Evolutionary conservation across 164 flowering plant genomes (phyloP).

Genomic region (Houttuynia cordata): DNA sequence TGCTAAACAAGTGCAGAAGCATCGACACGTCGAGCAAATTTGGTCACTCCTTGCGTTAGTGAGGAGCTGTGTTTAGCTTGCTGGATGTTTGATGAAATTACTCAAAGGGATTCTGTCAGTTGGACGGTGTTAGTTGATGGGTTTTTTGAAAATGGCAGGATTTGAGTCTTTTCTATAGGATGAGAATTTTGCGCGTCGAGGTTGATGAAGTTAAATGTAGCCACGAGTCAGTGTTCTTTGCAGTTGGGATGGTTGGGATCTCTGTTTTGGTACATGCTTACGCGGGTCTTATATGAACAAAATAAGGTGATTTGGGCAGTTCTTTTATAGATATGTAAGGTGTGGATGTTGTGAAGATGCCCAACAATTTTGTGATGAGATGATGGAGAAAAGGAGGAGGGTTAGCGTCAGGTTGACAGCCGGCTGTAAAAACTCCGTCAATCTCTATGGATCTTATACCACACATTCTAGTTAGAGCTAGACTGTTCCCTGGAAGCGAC

Average conservation of each 20-base stretch:
- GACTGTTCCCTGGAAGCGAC: no score
- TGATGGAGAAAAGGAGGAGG: no score
- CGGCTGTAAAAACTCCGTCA: no score
- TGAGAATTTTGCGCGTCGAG: constrained; percentile 16
- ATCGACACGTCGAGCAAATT: constrained; percentile 14
- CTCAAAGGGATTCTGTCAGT: constrained; percentile 16
- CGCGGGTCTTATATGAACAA: constrained; percentile 23
- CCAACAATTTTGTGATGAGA: neutral
- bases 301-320: constrained; percentile 23
- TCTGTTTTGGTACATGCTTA: constrained; percentile 25
- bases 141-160: constrained; percentile 19
- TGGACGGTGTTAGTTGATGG: constrained; percentile 31
- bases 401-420: no score
- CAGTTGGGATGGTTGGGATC: constrained; percentile 17
- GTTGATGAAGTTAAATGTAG: constrained; percentile 22
- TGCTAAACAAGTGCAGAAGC: constrained; percentile 4
- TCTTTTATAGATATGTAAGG: constrained; percentile 27
- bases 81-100: constrained; percentile 23
- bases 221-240: constrained; percentile 27
- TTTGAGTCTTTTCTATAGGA: constrained; percentile 20
- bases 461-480: no score
- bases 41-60: constrained; percentile 15
- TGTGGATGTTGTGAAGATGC: constrained; percentile 1
- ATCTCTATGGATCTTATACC: no score
- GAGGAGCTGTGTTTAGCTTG: constrained; percentile 12